Evolutionary conservation across 192 early-diverging fungal genomes (phyloP), one percentile per base, ranked within the genome.

Genomic region (Mortierella claussenii): DNA sequence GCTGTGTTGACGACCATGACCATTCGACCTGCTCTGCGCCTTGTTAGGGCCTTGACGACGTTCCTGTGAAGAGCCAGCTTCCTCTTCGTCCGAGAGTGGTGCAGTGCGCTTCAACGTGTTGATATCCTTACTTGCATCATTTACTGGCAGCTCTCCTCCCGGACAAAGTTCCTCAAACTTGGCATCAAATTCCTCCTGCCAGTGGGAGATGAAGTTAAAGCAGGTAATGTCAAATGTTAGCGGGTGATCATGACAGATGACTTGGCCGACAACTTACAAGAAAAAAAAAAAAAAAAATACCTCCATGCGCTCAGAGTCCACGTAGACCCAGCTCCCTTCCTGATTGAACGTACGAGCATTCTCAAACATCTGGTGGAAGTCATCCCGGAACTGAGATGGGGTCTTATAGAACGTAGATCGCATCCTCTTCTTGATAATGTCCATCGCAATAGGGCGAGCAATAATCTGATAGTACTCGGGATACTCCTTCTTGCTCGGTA

Each of bases 311-410:
- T 88, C 81, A 12, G 97, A 96, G 76, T 99, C 96, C n/a, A 90
- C 82, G 80, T 92, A 97, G 0, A 99, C 92, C 54, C 87, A 82
- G n/a, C 94, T 96, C 12, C 90, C 94, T 60, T 95, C 92, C 78
- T 92, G 83, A 71, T 99, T 99, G 80, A 94, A 99, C 5, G 84
- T 92, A 73, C 88, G 88, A 8, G 97, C 97, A 62, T 99, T 99
- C 76, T 91, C 65, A 60, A 94, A 95, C 92, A 99, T 95, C 23
- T 92, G 82, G 58, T 87, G 70, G 65, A 94, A 93, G 79, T 99
- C 97, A 20, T 87, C 82, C 50, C 84, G 81, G 79, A 96, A 97
- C 64, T 89, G 83, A 3, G 68, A 37, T 3, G 89, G 63, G 18
- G 78, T 70, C 36, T 85, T 80, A 79, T 99, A 99, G 59, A 85